Conservation (phyloP, 106 monocot species). For the Allium fistulosum region DNA sequence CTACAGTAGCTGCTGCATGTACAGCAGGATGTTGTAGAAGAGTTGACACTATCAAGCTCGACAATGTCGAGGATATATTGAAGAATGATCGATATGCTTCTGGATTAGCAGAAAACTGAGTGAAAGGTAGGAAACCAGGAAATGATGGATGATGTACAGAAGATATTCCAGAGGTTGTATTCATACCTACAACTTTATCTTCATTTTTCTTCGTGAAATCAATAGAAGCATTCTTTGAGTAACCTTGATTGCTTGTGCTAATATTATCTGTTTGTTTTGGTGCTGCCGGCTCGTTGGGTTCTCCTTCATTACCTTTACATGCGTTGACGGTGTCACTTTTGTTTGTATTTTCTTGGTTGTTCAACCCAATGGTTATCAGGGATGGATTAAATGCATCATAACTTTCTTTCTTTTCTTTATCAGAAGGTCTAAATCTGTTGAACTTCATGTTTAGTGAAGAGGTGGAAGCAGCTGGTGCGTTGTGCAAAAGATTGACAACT, state of each 20-base stretch:
- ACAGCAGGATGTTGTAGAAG: slow-evolving; percentile 74
- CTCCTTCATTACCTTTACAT: slow-evolving; percentile 11
- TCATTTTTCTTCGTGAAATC: slow-evolving; percentile 5
- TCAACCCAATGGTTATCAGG: slow-evolving; percentile 6
- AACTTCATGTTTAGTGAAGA: slow-evolving; percentile 27
- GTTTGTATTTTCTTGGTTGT: slow-evolving; percentile 6
- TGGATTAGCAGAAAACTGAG: slow-evolving; percentile 19
- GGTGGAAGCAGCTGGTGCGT: slow-evolving; percentile 40
- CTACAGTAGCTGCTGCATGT: slow-evolving; percentile 71
- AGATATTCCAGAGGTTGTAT: slow-evolving; percentile 16
- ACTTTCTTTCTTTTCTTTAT: slow-evolving; percentile 17
- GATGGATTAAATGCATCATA: neutral
- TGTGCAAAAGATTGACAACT: slow-evolving; percentile 52
- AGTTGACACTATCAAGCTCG: slow-evolving; percentile 52
- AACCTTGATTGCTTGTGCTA: slow-evolving; percentile 10
- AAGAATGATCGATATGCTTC: slow-evolving; percentile 39
- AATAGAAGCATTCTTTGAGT: slow-evolving; percentile 9
- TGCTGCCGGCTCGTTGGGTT: no score
- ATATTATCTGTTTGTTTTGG: neutral
- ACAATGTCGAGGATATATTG: slow-evolving; percentile 60
- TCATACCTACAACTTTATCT: slow-evolving; percentile 2
- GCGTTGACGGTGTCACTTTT: neutral
- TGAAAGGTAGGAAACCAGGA: slow-evolving; percentile 32
- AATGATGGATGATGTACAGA: slow-evolving; percentile 18
- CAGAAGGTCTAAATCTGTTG: slow-evolving; percentile 18